Base-by-base conservation (phyloP, 495 filamentous ascomycete genomes). In the Neurospora hispaniola region DNA sequence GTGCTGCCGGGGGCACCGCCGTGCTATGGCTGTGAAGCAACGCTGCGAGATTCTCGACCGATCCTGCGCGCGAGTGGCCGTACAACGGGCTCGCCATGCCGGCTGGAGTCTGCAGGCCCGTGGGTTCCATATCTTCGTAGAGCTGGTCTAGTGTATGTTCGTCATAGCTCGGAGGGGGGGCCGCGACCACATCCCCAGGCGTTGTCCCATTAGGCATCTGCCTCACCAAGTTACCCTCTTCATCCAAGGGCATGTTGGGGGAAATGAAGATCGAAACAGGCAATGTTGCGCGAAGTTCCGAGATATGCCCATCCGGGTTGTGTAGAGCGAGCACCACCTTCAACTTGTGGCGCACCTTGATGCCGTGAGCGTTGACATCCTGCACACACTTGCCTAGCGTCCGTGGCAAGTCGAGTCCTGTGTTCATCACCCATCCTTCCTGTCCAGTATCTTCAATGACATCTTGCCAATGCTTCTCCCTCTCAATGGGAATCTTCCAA, bases 231-330 rank as follows among this genome's bases (percentile, higher is more conserved):
- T 90, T 90, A 71, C 94, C 93, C 73, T 94, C 86, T 23, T 95
- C 92, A 75, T 93, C 91, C 42, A 98, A 86, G 11, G 92, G 89
- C 78, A 96, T 88, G 76, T 93, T 92, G 18, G 96, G 96, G 14
- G 96, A 99, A 75, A 98, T 97, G 82, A 95, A 97, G 42, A 99
- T 89, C 41, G 90, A 90, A 41, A 99, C 87, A 4, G 94, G 93
- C 35, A 98, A 86, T 20, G 91, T 93, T 54, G 93, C 93, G 23
- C 94, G 92, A 69, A 98, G 88, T 88, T 98, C 94, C 69, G 94
- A 97, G 59, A 93, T 85, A 79, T 98, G 96, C 0, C 93, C 94
- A 81, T 99, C 96, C 1, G 96, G 95, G 75, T 98, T 98, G 75
- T 93, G 90, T 41, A 99, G 85, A 74, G 94, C 91, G 72, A 99